Evolutionary conservation across 129 eudicot genomes (phyloP).

Genomic region (Deinandra increscens): DNA sequence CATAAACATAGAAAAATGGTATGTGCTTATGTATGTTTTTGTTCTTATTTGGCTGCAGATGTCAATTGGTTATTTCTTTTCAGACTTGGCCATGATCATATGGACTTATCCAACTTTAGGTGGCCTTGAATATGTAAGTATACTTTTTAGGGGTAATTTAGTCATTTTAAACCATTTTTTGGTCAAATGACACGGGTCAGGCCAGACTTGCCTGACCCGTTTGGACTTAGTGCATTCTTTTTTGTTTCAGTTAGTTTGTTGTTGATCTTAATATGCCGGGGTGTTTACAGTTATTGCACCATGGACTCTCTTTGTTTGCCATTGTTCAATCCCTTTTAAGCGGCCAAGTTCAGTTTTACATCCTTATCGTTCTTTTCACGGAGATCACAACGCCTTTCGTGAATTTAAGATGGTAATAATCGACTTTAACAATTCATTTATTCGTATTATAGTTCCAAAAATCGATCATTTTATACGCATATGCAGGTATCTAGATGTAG

Average conservation of each 20-base stretch:
- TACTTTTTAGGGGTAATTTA: neutral
- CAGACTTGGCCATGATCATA: constrained; percentile 82
- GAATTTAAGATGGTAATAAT: constrained; percentile 73
- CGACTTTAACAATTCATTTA: constrained; percentile 1
- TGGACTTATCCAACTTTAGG: constrained; percentile 87
- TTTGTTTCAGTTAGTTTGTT: neutral
- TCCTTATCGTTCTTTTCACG: constrained; percentile 74
- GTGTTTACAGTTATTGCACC: constrained; percentile 60
- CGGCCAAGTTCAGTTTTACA: constrained; percentile 74
- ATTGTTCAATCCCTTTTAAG: constrained; percentile 61
- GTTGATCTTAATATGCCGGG: constrained; percentile 8
- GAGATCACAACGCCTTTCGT: constrained; percentile 85
- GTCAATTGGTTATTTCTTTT: constrained; percentile 77
- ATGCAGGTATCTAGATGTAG: constrained; percentile 73
- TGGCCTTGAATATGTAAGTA: constrained; percentile 89
- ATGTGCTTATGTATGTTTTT: neutral
- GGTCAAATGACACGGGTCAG: neutral
- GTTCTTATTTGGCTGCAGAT: constrained; percentile 49
- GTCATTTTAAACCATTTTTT: neutral
- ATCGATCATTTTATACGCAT: constrained; percentile 6
- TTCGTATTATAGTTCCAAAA: constrained; percentile 6
- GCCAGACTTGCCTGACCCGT: neutral
- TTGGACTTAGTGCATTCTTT: neutral
- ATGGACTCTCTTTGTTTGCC: constrained; percentile 72
- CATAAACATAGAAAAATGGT: no score